These are phyloP conservation scores for Xylaria sp. DNA, from an alignment of 2,329 filamentous ascomycete species.

Conservation along the genomic window DNA sequence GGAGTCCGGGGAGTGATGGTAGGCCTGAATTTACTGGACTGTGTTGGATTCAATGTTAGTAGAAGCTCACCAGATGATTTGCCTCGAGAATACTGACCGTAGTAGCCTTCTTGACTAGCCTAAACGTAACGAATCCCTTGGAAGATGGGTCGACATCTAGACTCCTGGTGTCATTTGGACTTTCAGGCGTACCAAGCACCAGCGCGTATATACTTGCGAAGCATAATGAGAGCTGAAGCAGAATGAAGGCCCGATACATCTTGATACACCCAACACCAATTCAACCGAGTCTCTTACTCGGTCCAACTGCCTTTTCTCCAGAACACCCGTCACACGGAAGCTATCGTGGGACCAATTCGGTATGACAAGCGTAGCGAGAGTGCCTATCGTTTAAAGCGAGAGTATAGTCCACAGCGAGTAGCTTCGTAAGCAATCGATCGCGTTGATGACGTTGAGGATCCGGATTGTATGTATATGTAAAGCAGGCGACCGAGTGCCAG, in stretches of 20 bases:
- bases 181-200: conserved; percentile 52
- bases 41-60: conserved; percentile 35
- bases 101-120: conserved; percentile 54
- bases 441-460: conserved; percentile 32
- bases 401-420: conserved; percentile 20
- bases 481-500: conserved; percentile 47
- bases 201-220: conserved; percentile 60
- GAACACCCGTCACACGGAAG: conserved; percentile 23
- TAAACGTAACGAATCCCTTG: conserved; percentile 53
- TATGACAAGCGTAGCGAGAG: conserved; percentile 13
- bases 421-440: conserved; percentile 33
- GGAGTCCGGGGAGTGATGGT: conserved; percentile 55
- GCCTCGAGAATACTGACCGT: conserved; percentile 48
- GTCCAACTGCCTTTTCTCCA: conserved; percentile 29
- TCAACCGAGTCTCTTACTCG: conserved; percentile 30
- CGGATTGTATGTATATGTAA: conserved; percentile 26
- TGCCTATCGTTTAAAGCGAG: conserved; percentile 26
- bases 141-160: conserved; percentile 26
- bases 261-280: conserved; percentile 36
- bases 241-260: conserved; percentile 47
- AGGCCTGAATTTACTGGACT: conserved; percentile 51
- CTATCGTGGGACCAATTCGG: conserved; percentile 11
- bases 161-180: conserved; percentile 32
- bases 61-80: neutral
- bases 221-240: conserved; percentile 62